Conservation (phyloP, 2,329 filamentous ascomycete species). For the Aspergillus persii region DNA sequence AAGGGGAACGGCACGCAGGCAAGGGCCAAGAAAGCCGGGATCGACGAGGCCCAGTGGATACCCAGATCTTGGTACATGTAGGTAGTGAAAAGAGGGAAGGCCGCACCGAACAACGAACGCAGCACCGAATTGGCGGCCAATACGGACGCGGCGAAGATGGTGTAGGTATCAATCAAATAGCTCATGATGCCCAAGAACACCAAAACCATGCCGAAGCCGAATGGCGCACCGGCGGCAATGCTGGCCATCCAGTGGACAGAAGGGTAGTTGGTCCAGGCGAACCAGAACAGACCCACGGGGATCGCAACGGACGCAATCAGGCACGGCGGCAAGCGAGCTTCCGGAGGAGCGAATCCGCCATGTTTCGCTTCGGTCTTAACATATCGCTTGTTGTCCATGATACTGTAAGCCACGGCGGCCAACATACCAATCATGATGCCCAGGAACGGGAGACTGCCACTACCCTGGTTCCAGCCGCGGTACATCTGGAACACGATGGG, state of each 20-base stretch:
- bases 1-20: conserved; percentile 46
- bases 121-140: conserved; percentile 48
- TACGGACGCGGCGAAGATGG: conserved; percentile 43
- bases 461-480: conserved; percentile 48
- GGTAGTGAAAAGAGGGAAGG: conserved; percentile 49
- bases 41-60: conserved; percentile 48
- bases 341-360: conserved; percentile 60
- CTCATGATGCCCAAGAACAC: conserved; percentile 43
- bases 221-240: conserved; percentile 37
- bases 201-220: conserved; percentile 44
- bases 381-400: conserved; percentile 44
- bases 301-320: conserved; percentile 52
- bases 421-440: conserved; percentile 47
- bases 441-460: conserved; percentile 49
- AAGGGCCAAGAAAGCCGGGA: conserved; percentile 48
- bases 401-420: conserved; percentile 40
- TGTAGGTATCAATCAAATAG: conserved; percentile 46
- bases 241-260: conserved; percentile 40
- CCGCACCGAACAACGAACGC: conserved; percentile 47
- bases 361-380: conserved; percentile 42
- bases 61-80: conserved; percentile 47
- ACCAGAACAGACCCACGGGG: conserved; percentile 59
- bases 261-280: conserved; percentile 57
- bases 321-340: conserved; percentile 53
- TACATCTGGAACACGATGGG: conserved; percentile 49